These are phyloP conservation scores for Citrullus colocynthis DNA, from an alignment of 306 rosid species.

Conservation along the genomic window DNA sequence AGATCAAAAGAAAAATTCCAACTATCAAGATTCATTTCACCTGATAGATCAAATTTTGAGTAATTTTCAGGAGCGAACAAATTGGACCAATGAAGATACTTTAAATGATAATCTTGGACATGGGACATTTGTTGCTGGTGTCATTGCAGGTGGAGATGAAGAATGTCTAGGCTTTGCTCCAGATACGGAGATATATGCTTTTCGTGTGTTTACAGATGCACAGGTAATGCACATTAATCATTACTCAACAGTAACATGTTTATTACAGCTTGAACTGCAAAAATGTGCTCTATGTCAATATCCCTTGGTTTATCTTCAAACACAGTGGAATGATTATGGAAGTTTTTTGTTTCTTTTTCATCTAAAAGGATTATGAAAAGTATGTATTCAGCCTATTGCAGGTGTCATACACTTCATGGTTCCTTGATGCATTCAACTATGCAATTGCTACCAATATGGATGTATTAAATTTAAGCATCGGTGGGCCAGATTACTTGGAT, in stretches of 20 bases:
- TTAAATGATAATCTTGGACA: conserved; percentile 94
- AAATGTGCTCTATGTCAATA: neutral
- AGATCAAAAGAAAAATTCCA: neutral
- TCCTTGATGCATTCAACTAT: conserved; percentile 98
- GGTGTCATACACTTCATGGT: conserved; percentile 99
- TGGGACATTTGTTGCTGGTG: conserved; percentile 98
- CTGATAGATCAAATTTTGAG: conserved; percentile 13
- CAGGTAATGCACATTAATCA: conserved; percentile 73
- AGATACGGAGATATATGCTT: conserved; percentile 93
- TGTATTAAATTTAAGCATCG: conserved; percentile 90
- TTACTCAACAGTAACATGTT: neutral
- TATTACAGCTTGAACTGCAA: neutral
- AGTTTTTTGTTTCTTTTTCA: conserved; percentile 17
- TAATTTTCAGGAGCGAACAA: conserved; percentile 76
- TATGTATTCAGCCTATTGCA: conserved; percentile 88
- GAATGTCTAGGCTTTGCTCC: conserved; percentile 97
- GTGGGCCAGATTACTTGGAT: conserved; percentile 98
- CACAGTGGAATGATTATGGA: neutral
- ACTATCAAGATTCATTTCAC: neutral
- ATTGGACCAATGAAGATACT: conserved; percentile 94
- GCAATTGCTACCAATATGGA: conserved; percentile 94
- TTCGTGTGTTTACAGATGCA: conserved; percentile 97
- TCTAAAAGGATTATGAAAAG: conserved; percentile 44
- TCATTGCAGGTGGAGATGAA: conserved; percentile 72
- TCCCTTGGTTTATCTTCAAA: neutral